Percentiles rank a stretch among this genome's conserved stretches.
Conservation (phyloP, 208 protist genomes). For the Endotrypanum monterogeii region DNA sequence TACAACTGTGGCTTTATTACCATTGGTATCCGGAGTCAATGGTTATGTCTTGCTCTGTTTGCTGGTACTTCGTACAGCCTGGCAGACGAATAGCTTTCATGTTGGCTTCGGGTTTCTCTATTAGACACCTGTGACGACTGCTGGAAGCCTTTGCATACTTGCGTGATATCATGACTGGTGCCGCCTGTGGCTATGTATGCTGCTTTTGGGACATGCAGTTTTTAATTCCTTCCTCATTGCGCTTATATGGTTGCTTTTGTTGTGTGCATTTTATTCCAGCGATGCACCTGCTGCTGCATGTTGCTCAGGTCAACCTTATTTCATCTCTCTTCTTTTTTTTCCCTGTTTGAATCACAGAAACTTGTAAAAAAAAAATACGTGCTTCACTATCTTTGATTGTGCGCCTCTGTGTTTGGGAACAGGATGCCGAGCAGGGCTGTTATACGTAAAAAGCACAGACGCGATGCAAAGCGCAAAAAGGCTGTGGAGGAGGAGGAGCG, state of each 20-base stretch:
- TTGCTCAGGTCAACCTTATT: too few species aligned
- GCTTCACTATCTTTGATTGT: background rate
- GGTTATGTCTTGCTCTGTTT: too few species aligned
- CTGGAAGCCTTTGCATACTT: background rate
- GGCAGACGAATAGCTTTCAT: background rate
- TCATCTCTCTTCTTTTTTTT: too few species aligned
- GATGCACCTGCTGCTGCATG: too few species aligned
- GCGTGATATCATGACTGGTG: background rate
- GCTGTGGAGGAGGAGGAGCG: conserved; percentile 9
- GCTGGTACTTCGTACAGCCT: background rate
- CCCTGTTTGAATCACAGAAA: too few species aligned
- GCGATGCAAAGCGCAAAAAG: conserved; percentile 69
- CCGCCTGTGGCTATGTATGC: background rate
- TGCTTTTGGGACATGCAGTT: background rate
- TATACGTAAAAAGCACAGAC: conserved; percentile 77
- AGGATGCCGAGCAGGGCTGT: conserved; percentile 84
- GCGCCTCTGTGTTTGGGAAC: background rate
- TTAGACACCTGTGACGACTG: background rate
- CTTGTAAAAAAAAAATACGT: too few species aligned
- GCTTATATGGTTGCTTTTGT: background rate
- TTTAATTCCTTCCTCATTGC: too few species aligned
- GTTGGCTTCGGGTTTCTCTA: too few species aligned
- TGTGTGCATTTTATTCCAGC: too few species aligned
- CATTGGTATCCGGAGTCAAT: too few species aligned
- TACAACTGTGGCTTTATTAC: too few species aligned